Evolutionary conservation across 2,329 filamentous ascomycete genomes (phyloP).

Genomic region (Cercospora sesami): DNA sequence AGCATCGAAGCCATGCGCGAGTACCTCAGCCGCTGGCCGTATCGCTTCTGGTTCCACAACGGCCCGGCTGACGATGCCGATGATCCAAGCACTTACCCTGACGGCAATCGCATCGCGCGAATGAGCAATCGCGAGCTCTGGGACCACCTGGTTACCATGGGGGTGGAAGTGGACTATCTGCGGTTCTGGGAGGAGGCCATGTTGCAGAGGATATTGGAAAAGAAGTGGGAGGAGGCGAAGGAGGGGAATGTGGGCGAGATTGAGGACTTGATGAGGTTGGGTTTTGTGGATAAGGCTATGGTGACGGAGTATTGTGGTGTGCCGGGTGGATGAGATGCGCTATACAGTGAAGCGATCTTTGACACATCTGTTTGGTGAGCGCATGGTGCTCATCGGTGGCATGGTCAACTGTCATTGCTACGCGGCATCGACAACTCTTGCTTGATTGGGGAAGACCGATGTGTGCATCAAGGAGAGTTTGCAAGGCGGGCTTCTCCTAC

Average conservation of each 20-base stretch:
- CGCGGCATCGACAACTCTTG: neutral
- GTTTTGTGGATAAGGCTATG: conserved; percentile 11
- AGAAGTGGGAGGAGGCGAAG: conserved; percentile 12
- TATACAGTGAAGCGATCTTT: neutral
- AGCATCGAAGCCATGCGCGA: neutral
- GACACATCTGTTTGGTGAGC: neutral
- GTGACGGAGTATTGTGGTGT: conserved; percentile 5
- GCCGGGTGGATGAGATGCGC: neutral
- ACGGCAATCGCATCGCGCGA: neutral
- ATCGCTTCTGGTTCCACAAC: neutral
- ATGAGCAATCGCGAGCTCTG: neutral
- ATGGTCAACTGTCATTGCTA: neutral
- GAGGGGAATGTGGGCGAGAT: conserved; percentile 13
- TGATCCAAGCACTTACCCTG: neutral
- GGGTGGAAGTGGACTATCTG: conserved; percentile 3
- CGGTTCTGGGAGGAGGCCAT: neutral
- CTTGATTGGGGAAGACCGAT: neutral
- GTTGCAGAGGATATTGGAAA: neutral
- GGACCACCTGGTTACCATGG: neutral
- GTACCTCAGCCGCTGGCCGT: neutral
- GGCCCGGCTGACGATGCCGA: neutral
- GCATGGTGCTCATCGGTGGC: neutral
- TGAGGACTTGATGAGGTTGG: conserved; percentile 6
- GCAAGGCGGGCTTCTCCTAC: neutral
- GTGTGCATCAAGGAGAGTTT: neutral